phyloP scores from a whole-genome alignment of 768 basidiomycete genomes.

The Auriscalpium microsporum region DNA sequence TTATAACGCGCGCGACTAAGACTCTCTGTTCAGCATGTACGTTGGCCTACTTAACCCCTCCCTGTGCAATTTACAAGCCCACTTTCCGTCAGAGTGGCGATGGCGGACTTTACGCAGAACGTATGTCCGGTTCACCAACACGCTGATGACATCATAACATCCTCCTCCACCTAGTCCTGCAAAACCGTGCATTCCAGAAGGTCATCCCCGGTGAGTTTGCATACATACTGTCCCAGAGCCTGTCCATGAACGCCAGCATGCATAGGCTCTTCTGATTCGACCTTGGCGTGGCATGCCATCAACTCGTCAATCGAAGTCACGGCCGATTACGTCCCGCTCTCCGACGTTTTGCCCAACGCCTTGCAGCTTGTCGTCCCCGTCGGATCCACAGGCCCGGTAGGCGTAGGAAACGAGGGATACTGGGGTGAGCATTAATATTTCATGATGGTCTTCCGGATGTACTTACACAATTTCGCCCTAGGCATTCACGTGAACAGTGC shows the following conservation, averaged over 20 bases:
- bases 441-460: neutral
- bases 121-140: constrained; percentile 23
- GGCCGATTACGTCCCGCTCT: constrained; percentile 43
- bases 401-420: constrained; percentile 53
- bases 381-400: constrained; percentile 31
- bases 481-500: constrained; percentile 48
- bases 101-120: constrained; percentile 57
- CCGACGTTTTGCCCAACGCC: constrained; percentile 53
- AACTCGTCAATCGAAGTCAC: constrained; percentile 40
- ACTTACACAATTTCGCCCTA: constrained; percentile 14
- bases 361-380: constrained; percentile 41
- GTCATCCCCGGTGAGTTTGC: constrained; percentile 20
- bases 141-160: neutral
- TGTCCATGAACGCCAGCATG: neutral
- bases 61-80: too few relatives aligned
- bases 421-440: constrained; percentile 30
- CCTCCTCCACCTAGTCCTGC: constrained; percentile 35
- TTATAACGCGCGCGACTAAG: constrained; percentile 10
- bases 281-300: constrained; percentile 44
- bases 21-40: constrained; percentile 19
- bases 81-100: constrained; percentile 40
- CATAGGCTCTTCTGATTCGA: constrained; percentile 15
- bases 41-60: neutral
- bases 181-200: constrained; percentile 62
- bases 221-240: neutral